A percentile compares a stretch with the other conserved stretches of the same genome.
Conservation (phyloP, 176 grass and related monocot genomes). For the Aechmea fasciata region DNA sequence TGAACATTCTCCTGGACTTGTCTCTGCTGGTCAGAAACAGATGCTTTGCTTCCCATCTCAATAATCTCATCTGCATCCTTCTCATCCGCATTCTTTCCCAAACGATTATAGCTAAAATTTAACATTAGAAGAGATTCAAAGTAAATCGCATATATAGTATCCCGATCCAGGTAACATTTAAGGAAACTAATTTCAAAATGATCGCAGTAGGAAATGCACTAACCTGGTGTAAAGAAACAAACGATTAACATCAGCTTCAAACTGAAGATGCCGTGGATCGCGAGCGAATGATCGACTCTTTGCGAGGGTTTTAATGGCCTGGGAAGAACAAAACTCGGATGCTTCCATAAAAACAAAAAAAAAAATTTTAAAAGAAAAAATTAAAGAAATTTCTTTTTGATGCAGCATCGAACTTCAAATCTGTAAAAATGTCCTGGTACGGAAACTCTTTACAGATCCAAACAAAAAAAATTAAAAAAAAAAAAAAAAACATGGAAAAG, state of each 20-base stretch:
- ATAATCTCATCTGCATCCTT: slow-evolving; percentile 85
- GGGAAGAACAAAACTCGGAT: not conserved
- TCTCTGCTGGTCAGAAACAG: slow-evolving; percentile 61
- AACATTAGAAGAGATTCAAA: slow-evolving; percentile 9
- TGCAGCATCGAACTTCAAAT: not conserved
- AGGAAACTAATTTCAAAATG: not conserved
- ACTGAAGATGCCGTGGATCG: slow-evolving; percentile 85
- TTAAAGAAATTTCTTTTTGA: slow-evolving; percentile 1
- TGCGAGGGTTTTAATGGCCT: slow-evolving; percentile 56
- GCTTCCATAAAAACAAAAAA: not conserved
- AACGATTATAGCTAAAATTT: slow-evolving; percentile 60
- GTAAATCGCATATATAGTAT: not conserved
- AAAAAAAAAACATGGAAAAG: slow-evolving; percentile 2
- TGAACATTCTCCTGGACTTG: slow-evolving; percentile 92
- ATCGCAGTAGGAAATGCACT: slow-evolving; percentile 11
- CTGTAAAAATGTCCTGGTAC: not conserved
- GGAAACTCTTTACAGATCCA: not conserved
- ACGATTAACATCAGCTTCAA: slow-evolving; percentile 68
- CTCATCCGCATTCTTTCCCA: slow-evolving; percentile 63
- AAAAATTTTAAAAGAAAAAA: slow-evolving; percentile 7
- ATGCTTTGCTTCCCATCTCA: slow-evolving; percentile 69
- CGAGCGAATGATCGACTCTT: slow-evolving; percentile 57
- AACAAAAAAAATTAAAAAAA: not conserved
- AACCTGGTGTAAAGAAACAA: slow-evolving; percentile 93
- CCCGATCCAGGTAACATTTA: not conserved